Percentiles rank a stretch among this genome's conserved stretches.
Evolutionary conservation across 768 basidiomycete genomes (phyloP).

Genomic region (Daedaleopsis sinensis): DNA sequence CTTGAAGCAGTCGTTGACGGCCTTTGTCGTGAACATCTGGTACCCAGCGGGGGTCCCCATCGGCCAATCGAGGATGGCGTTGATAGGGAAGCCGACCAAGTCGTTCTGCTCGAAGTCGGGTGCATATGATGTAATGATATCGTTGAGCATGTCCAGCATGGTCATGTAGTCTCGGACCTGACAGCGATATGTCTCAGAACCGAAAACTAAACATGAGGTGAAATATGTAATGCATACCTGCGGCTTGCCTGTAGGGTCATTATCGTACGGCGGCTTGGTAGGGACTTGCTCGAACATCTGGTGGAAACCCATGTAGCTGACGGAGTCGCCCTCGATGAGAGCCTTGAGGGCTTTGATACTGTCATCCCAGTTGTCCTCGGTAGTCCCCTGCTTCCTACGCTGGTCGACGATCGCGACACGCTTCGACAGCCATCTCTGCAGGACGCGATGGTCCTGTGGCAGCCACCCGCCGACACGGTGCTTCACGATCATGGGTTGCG

Average conservation of each 20-base stretch:
- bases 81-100: conserved; percentile 50
- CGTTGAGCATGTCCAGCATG: conserved; percentile 45
- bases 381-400: background rate
- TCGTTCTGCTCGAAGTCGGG: conserved; percentile 44
- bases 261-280: conserved; percentile 11
- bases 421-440: conserved; percentile 14
- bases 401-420: conserved; percentile 14
- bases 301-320: conserved; percentile 38
- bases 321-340: conserved; percentile 28
- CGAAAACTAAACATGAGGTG: background rate
- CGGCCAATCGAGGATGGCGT: conserved; percentile 46
- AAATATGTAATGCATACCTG: conserved; percentile 1
- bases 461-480: conserved; percentile 18
- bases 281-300: conserved; percentile 39
- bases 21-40: conserved; percentile 41
- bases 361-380: background rate
- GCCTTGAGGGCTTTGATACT: conserved; percentile 23
- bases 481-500: conserved; percentile 3
- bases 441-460: conserved; percentile 6
- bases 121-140: conserved; percentile 40
- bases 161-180: conserved; percentile 45
- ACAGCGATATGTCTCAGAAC: background rate
- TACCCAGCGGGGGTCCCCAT: conserved; percentile 42
- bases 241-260: conserved; percentile 14
- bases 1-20: conserved; percentile 50